Percentiles rank a stretch among this genome's conserved stretches.
phyloP scores from a whole-genome alignment of 495 filamentous ascomycete genomes.

The Zalerion maritima region DNA sequence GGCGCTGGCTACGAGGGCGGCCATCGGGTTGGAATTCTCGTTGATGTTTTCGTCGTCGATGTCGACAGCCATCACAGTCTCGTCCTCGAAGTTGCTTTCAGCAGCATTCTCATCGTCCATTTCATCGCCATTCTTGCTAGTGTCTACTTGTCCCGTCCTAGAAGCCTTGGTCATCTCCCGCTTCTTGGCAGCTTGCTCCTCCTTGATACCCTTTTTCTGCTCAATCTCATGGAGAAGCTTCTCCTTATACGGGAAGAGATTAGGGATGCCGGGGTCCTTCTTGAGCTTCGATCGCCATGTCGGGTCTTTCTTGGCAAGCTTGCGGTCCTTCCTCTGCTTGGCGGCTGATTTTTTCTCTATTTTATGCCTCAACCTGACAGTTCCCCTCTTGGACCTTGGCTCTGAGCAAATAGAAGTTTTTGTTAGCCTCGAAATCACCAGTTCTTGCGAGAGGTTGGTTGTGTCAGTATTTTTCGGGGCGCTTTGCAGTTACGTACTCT shows the following conservation, averaged over 20 bases:
- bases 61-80: slow-evolving; percentile 26
- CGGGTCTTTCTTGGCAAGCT: slow-evolving; percentile 87
- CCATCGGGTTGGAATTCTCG: slow-evolving; percentile 63
- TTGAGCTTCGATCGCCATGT: slow-evolving; percentile 86
- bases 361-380: slow-evolving; percentile 81
- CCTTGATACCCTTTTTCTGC: slow-evolving; percentile 63
- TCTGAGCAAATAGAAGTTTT: slow-evolving; percentile 32
- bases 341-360: slow-evolving; percentile 86
- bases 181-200: slow-evolving; percentile 56
- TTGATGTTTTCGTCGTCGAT: slow-evolving; percentile 28
- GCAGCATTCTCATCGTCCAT: slow-evolving; percentile 26
- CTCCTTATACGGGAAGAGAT: slow-evolving; percentile 96
- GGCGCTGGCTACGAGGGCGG: slow-evolving; percentile 83
- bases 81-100: slow-evolving; percentile 30
- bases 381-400: slow-evolving; percentile 82
- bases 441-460: too few species aligned
- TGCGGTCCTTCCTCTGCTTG: slow-evolving; percentile 80
- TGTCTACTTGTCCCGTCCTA: slow-evolving; percentile 22
- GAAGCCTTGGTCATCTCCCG: slow-evolving; percentile 57
- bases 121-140: slow-evolving; percentile 24
- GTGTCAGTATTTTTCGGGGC: too few species aligned
- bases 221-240: slow-evolving; percentile 88
- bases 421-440: slow-evolving; percentile 2
- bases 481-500: slow-evolving; percentile 31
- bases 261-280: slow-evolving; percentile 95